These are phyloP conservation scores for Haplographium delicatum DNA, from an alignment of 495 filamentous ascomycete species.

Conservation along the genomic window DNA sequence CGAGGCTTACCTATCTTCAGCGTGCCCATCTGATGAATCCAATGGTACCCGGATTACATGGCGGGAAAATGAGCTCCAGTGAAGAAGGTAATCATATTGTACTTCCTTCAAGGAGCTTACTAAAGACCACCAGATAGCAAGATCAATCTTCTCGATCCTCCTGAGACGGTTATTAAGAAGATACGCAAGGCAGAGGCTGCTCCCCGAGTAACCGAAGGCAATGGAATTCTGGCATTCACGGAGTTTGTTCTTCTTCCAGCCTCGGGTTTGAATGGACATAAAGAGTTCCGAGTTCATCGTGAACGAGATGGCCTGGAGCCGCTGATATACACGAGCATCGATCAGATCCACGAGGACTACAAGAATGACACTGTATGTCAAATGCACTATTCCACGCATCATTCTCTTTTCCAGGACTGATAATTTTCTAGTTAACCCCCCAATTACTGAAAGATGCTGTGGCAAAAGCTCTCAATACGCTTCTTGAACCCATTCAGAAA, in stretches of 20 bases:
- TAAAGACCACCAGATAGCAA: constrained; percentile 77
- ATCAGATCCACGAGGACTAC: constrained; percentile 74
- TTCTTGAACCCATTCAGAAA: constrained; percentile 70
- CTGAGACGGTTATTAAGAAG: constrained; percentile 47
- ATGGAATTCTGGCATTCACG: constrained; percentile 77
- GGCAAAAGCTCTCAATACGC: constrained; percentile 56
- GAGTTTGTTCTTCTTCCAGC: constrained; percentile 81
- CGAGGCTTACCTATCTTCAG: too few species aligned
- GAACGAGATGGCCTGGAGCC: constrained; percentile 64
- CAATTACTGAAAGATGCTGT: constrained; percentile 80
- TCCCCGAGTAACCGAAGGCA: constrained; percentile 72
- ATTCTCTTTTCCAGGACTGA: not conserved
- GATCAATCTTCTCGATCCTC: constrained; percentile 81
- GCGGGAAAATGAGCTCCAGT: constrained; percentile 67
- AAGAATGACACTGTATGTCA: constrained; percentile 63
- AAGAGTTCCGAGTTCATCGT: constrained; percentile 55
- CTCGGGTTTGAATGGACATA: constrained; percentile 43
- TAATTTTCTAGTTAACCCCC: constrained; percentile 60
- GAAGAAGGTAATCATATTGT: too few species aligned
- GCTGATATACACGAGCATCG: constrained; percentile 67
- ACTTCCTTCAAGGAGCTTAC: too few species aligned
- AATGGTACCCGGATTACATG: constrained; percentile 86
- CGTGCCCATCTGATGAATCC: constrained; percentile 86
- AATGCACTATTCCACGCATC: constrained; percentile 14
- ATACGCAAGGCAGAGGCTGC: constrained; percentile 53